These are phyloP conservation scores for Phytophthora brassicae DNA, from an alignment of 352 stramenopile genomes.

Conservation along the genomic window DNA sequence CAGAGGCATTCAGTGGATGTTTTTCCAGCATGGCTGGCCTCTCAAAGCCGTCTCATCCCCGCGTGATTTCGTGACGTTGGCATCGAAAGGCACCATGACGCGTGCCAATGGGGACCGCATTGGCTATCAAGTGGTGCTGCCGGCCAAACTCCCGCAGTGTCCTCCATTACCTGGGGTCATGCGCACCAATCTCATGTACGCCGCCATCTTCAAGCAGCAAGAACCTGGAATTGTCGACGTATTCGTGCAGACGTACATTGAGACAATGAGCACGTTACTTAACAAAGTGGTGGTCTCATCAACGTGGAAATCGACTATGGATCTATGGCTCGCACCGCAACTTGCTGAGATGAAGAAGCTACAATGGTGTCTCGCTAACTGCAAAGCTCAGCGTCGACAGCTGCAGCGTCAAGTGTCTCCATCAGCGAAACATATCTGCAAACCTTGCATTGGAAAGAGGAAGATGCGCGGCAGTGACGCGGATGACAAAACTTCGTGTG, in stretches of 20 bases:
- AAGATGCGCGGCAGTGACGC: slow-evolving; percentile 20
- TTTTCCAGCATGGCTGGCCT: slow-evolving; percentile 21
- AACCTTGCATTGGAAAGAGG: slow-evolving; percentile 17
- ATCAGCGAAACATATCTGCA: slow-evolving; percentile 18
- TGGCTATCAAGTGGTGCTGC: slow-evolving; percentile 52
- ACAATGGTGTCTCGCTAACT: slow-evolving; percentile 31
- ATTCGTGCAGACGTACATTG: slow-evolving; percentile 31
- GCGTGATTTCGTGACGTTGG: slow-evolving; percentile 36
- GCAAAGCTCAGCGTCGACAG: slow-evolving; percentile 21
- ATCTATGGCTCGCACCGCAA: slow-evolving; percentile 23
- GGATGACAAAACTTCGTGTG: slow-evolving; percentile 20
- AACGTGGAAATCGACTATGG: slow-evolving; percentile 24
- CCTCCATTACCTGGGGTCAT: slow-evolving; percentile 26
- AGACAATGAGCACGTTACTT: slow-evolving; percentile 17
- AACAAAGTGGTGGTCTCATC: slow-evolving; percentile 27
- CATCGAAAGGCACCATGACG: slow-evolving; percentile 34
- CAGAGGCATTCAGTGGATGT: slow-evolving; percentile 40
- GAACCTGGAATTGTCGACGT: slow-evolving; percentile 29
- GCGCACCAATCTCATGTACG: slow-evolving; percentile 27
- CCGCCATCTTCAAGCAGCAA: slow-evolving; percentile 26
- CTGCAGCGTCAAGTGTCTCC: slow-evolving; percentile 24
- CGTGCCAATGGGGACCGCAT: slow-evolving; percentile 34
- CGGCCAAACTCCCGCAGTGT: slow-evolving; percentile 34
- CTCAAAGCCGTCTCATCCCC: slow-evolving; percentile 31
- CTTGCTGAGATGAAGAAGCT: slow-evolving; percentile 36